Base-by-base conservation (phyloP, 192 early-diverging fungal genomes). In the Rhizophagus prolifer region DNA sequence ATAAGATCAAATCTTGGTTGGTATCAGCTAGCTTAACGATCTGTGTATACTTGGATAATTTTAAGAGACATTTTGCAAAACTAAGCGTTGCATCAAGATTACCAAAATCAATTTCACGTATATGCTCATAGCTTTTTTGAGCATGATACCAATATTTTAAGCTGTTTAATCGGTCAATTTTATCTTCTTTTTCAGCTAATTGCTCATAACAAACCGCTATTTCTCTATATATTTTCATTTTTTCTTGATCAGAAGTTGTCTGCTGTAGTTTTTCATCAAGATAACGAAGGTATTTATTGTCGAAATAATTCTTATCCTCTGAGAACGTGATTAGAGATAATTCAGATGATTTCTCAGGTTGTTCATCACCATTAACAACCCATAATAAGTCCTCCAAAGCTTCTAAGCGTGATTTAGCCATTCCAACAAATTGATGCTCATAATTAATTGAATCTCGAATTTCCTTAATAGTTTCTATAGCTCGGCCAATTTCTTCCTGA, bases 361-460 rank as follows among this genome's bases (percentile, higher is more conserved):
- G 19, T 36, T n/a, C 65, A 9, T 44, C 36, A 38, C 65, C 65
- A 38, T 16, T 23, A n/a, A 67, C 36, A 14, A 67, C 34, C 65
- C 65, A 67, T 21, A 67, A 67, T 21, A 67, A 67, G 44, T 67
- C 65, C 30, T 67, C 65, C 9, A 67, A 67, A 41, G 38, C 36
- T 67, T 67, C 65, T 10, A 67, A 21, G n/a, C 65, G 65, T n/a
- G 36, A 38, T 41, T 67, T 28, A 31, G 34, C 8, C 9, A 13
- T 21, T 10, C 65, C 19, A 23, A 34, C 2, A 34, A 36, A 38
- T 38, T 41, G 65, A 41, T 38, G 13, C 6, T 67, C 16, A 31
- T 0, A 1, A 30, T 30, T 65, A 9, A 65, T 36, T 65, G 63
- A 65, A 38, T 67, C 0, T 67, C 65, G 28, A 67, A 67, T 23